Conservation (phyloP, 139 green algal genomes). For the Tetradesmus lagerheimii region DNA sequence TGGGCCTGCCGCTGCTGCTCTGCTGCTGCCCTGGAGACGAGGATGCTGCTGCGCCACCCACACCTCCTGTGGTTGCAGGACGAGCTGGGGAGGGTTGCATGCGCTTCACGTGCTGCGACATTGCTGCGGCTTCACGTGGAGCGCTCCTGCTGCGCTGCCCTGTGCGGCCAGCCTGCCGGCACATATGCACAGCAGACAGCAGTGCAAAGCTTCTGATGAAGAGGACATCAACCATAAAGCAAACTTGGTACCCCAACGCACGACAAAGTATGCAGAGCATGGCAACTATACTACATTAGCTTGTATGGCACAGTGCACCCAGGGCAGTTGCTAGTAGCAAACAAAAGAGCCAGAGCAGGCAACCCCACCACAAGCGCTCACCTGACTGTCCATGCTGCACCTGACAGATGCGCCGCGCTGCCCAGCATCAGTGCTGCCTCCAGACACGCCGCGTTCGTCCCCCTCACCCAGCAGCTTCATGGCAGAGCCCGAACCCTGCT, state of each 20-base stretch:
- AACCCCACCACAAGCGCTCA: not conserved
- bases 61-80: not conserved
- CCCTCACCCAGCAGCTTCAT: not conserved
- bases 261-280: no score
- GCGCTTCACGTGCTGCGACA: not conserved
- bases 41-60: not conserved
- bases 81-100: not conserved
- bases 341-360: not conserved
- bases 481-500: conserved; percentile 16
- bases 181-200: not conserved
- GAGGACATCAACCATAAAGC: not conserved
- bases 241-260: no score
- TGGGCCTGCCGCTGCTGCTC: conserved; percentile 1
- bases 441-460: not conserved
- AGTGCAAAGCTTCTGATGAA: not conserved
- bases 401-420: not conserved
- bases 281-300: not conserved
- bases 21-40: not conserved
- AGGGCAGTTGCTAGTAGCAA: not conserved
- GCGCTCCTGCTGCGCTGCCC: conserved; percentile 23
- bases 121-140: not conserved
- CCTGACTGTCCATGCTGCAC: not conserved
- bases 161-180: not conserved
- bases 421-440: no score
- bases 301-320: not conserved